Conservation (phyloP, 768 basidiomycete species). For the Infundibulicybe gibba region DNA sequence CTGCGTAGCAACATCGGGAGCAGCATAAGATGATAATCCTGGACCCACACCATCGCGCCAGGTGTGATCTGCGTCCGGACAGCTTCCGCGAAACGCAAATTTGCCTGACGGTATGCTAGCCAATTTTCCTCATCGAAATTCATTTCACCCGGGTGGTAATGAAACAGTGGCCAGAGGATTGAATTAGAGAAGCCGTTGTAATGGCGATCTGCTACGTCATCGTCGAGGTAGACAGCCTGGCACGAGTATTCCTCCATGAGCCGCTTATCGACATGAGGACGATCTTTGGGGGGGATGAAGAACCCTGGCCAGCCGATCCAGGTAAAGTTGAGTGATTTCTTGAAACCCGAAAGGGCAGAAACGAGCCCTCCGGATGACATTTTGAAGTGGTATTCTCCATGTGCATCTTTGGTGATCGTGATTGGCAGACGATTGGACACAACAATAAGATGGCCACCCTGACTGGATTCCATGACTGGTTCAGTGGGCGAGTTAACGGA, state of each 20-base stretch:
- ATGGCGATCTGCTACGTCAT: constrained; percentile 97
- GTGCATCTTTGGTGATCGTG: constrained; percentile 90
- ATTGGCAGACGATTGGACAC: constrained; percentile 95
- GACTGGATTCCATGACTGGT: constrained; percentile 40
- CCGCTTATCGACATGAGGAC: constrained; percentile 86
- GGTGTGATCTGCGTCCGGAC: constrained; percentile 76
- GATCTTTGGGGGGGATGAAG: constrained; percentile 90
- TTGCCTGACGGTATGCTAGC: constrained; percentile 96
- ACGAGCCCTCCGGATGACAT: constrained; percentile 99
- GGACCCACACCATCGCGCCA: constrained; percentile 98
- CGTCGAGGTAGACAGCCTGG: constrained; percentile 96
- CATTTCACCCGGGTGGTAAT: constrained; percentile 99
- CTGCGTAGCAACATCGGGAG: constrained; percentile 93
- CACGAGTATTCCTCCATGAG: constrained; percentile 95
- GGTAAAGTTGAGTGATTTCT: constrained; percentile 96
- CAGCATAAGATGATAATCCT: constrained; percentile 97
- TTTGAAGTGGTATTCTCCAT: constrained; percentile 96
- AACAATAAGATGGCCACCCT: constrained; percentile 80
- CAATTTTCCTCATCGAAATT: constrained; percentile 99
- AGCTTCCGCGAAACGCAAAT: constrained; percentile 89
- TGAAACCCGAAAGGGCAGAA: constrained; percentile 94
- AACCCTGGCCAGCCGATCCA: constrained; percentile 98
- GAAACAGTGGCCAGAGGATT: constrained; percentile 99
- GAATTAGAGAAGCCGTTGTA: constrained; percentile 99
- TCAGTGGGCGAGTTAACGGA: constrained; percentile 6